phyloP scores from a whole-genome alignment of 140 eudicot species.

The Stevia rebaudiana region DNA sequence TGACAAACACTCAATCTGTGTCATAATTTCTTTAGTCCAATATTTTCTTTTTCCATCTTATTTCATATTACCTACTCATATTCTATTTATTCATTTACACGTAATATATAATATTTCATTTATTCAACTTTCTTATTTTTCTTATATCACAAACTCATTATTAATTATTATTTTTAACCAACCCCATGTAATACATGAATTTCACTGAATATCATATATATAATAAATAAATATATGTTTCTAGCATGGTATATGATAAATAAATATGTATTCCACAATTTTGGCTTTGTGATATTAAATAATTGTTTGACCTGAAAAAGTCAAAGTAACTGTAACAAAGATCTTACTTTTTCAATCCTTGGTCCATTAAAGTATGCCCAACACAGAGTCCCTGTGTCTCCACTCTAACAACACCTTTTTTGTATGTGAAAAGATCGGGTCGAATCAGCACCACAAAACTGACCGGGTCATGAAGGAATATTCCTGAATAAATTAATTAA shows the following conservation, averaged over 20 bases:
- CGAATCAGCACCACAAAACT: conserved; percentile 71
- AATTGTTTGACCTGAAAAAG: conserved; percentile 15
- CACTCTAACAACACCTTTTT: conserved; percentile 77
- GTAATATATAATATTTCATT: no score
- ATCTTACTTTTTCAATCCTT: conserved; percentile 71
- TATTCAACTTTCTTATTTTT: no score
- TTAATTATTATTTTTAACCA: no score
- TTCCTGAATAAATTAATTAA: conserved; percentile 34
- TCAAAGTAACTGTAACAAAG: neutral
- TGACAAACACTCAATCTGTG: neutral
- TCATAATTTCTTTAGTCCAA: no score
- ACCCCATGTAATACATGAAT: no score
- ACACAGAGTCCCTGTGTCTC: conserved; percentile 84
- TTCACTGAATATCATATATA: no score
- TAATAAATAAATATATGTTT: no score
- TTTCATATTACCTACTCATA: no score
- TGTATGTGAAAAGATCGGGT: conserved; percentile 77
- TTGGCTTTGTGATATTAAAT: neutral
- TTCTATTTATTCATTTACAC: no score
- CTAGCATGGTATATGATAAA: neutral
- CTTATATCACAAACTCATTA: no score
- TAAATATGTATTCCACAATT: neutral
- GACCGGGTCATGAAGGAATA: conserved; percentile 80
- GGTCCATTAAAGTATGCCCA: conserved; percentile 83
- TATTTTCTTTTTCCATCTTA: no score